Evolutionary conservation across 441 rosid species (phyloP).

Genomic region (Theobroma grandiflorum): DNA sequence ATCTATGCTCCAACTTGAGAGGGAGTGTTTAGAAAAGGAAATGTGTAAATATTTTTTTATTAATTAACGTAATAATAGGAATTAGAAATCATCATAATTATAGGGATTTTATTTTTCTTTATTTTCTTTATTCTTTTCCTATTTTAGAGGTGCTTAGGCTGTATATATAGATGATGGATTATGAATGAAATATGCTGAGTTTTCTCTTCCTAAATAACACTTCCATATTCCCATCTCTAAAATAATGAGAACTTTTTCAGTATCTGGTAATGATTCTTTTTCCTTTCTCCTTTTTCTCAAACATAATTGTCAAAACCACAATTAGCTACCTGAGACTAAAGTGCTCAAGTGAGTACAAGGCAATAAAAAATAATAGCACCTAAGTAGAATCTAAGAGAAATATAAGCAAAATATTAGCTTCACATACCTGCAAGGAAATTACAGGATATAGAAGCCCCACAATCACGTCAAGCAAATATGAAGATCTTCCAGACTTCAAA

Average conservation of each 20-base stretch:
- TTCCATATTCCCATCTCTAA: conserved; percentile 17
- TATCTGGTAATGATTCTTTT: neutral
- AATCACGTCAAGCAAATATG: conserved; percentile 84
- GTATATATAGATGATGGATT: too few species aligned
- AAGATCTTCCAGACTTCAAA: conserved; percentile 96
- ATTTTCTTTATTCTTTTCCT: too few species aligned
- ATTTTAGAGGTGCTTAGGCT: too few species aligned
- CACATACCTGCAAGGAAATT: conserved; percentile 88
- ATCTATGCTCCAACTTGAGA: too few species aligned
- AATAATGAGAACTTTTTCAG: conserved; percentile 12
- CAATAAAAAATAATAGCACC: neutral
- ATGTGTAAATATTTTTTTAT: too few species aligned
- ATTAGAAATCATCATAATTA: too few species aligned
- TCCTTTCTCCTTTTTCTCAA: conserved; percentile 13
- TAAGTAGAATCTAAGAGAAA: conserved; percentile 17
- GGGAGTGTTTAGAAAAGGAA: too few species aligned
- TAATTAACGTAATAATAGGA: too few species aligned
- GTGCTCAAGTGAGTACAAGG: conserved; percentile 6
- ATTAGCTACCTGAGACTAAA: neutral
- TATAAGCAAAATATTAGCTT: conserved; percentile 18
- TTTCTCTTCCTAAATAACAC: too few species aligned
- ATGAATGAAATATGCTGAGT: too few species aligned
- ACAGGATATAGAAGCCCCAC: conserved; percentile 86
- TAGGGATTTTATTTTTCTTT: too few species aligned
- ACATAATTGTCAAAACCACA: neutral